Conservation (phyloP, 257 asterid genomes). For the Salvia hispanica region DNA sequence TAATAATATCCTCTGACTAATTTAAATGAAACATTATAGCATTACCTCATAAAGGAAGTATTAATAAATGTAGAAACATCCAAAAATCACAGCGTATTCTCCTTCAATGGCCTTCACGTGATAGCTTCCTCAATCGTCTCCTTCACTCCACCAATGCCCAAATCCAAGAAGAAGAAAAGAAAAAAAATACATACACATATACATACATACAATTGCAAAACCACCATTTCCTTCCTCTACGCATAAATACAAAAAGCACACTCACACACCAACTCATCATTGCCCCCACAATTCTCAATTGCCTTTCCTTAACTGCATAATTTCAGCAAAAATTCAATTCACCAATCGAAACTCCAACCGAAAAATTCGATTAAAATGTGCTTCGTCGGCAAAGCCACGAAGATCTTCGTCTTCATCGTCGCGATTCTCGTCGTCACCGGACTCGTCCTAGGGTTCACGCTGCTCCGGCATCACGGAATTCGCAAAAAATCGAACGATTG, state of each 20-base stretch:
- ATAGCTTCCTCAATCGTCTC: slow-evolving; percentile 28
- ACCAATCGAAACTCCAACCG: slow-evolving; percentile 14
- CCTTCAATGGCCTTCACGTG: slow-evolving; percentile 47
- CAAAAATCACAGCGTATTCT: slow-evolving; percentile 32
- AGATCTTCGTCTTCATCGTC: slow-evolving; percentile 88
- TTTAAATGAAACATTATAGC: background rate
- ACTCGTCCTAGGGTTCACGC: slow-evolving; percentile 59
- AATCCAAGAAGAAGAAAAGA: background rate
- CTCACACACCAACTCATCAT: slow-evolving; percentile 32
- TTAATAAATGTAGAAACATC: slow-evolving; percentile 16
- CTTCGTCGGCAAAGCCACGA: slow-evolving; percentile 91
- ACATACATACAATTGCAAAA: slow-evolving; percentile 17
- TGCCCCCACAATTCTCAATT: slow-evolving; percentile 14
- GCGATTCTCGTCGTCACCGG: slow-evolving; percentile 59
- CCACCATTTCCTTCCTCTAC: slow-evolving; percentile 23
- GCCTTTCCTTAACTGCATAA: slow-evolving; percentile 11
- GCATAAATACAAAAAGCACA: slow-evolving; percentile 29
- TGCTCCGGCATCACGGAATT: slow-evolving; percentile 40
- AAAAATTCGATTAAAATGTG: slow-evolving; percentile 40
- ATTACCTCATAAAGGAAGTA: background rate
- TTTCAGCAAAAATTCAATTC: background rate
- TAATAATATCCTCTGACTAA: background rate
- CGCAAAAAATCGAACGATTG: slow-evolving; percentile 39
- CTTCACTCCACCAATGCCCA: slow-evolving; percentile 29
- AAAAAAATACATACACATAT: background rate